Conservation (phyloP, 2,329 filamentous ascomycete species). For the Fusarium sp. region DNA sequence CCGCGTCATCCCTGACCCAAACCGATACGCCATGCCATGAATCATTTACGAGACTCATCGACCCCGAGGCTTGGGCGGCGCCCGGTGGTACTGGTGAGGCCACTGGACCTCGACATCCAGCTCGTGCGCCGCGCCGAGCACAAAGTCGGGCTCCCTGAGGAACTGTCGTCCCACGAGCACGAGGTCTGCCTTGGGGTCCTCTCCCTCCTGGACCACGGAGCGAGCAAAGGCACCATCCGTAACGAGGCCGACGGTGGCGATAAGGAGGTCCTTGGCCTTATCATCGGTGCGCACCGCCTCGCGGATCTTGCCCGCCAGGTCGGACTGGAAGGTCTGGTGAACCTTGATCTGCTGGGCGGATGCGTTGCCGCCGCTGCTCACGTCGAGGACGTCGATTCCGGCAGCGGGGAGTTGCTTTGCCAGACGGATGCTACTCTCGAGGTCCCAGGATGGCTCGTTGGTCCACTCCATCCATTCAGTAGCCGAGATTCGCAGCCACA, state of each 20-base stretch:
- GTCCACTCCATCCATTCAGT: conserved; percentile 74
- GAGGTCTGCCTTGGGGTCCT: conserved; percentile 73
- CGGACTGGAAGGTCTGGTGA: conserved; percentile 80
- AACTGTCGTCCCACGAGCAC: conserved; percentile 83
- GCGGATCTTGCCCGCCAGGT: conserved; percentile 81
- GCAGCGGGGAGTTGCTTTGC: conserved; percentile 73
- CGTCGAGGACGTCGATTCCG: conserved; percentile 88
- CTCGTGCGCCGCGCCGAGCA: conserved; percentile 80
- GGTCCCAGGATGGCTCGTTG: conserved; percentile 72
- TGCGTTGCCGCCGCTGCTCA: conserved; percentile 83
- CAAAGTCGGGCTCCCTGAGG: conserved; percentile 85
- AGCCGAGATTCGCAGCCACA: conserved; percentile 73
- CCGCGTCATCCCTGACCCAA: neutral
- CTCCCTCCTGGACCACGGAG: conserved; percentile 65
- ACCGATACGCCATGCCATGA: too few relatives aligned
- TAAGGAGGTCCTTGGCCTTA: conserved; percentile 67
- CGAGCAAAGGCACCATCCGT: conserved; percentile 78
- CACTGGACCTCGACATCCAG: conserved; percentile 80
- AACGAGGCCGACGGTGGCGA: conserved; percentile 84
- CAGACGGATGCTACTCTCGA: conserved; percentile 68
- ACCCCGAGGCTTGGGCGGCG: conserved; percentile 30
- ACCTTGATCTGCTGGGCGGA: conserved; percentile 71
- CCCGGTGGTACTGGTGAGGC: conserved; percentile 75
- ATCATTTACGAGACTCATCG: neutral
- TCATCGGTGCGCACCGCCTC: conserved; percentile 69